Conservation (phyloP, 768 basidiomycete genomes). For the Multifurca ochricompacta region DNA sequence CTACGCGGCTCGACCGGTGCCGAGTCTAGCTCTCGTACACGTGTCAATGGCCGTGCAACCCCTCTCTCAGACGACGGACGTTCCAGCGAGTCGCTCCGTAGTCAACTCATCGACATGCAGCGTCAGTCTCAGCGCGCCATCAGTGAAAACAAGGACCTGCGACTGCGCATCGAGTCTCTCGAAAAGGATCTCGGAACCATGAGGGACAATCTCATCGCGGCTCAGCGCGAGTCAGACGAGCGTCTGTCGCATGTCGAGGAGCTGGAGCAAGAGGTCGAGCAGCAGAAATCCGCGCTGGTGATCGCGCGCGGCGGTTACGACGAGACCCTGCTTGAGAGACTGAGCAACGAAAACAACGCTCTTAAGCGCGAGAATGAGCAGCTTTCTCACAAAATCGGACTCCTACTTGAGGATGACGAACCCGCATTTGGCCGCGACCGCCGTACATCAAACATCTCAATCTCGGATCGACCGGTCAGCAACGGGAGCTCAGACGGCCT, state of each 20-base stretch:
- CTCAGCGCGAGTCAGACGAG: slow-evolving; percentile 76
- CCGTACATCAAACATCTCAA: slow-evolving; percentile 51
- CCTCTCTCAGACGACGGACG: slow-evolving; percentile 65
- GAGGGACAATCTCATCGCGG: slow-evolving; percentile 58
- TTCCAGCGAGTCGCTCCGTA: slow-evolving; percentile 48
- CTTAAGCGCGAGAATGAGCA: slow-evolving; percentile 84
- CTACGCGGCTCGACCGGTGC: slow-evolving; percentile 48
- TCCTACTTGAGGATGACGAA: slow-evolving; percentile 82
- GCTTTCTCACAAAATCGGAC: slow-evolving; percentile 83
- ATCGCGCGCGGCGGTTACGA: slow-evolving; percentile 71
- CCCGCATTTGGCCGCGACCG: slow-evolving; percentile 54
- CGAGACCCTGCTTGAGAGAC: slow-evolving; percentile 71
- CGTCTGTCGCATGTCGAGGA: slow-evolving; percentile 70
- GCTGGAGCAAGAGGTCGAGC: slow-evolving; percentile 72
- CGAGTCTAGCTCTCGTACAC: slow-evolving; percentile 43
- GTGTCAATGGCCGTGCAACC: slow-evolving; percentile 67
- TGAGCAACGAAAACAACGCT: slow-evolving; percentile 71
- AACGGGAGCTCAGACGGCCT: slow-evolving; percentile 75
- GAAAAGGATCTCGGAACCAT: slow-evolving; percentile 69
- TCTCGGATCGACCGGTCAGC: slow-evolving; percentile 52
- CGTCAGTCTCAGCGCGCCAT: slow-evolving; percentile 65
- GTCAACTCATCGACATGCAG: slow-evolving; percentile 70
- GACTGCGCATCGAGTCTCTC: slow-evolving; percentile 59
- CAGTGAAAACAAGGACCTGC: slow-evolving; percentile 70
- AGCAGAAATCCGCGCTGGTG: slow-evolving; percentile 61